These are phyloP conservation scores for Ceratobasidium sp. DNA, from an alignment of 1,284 basidiomycete genomes.

Conservation along the genomic window DNA sequence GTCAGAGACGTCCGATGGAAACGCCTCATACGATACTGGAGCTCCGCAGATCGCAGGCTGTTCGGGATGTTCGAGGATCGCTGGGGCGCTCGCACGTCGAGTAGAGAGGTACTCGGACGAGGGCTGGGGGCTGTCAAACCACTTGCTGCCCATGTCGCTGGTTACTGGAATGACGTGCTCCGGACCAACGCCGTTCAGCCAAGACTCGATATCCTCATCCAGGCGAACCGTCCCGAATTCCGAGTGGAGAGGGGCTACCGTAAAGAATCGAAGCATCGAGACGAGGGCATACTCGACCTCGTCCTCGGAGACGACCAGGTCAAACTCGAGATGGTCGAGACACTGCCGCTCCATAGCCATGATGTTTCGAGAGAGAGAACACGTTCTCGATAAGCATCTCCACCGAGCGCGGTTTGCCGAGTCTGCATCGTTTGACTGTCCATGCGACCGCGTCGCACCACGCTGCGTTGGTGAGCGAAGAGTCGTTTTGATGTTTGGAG, in stretches of 20 bases:
- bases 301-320: constrained; percentile 35
- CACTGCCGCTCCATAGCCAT: constrained; percentile 38
- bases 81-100: constrained; percentile 34
- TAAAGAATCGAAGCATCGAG: constrained; percentile 34
- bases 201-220: constrained; percentile 31
- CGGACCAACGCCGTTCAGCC: constrained; percentile 22
- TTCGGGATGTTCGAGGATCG: constrained; percentile 30
- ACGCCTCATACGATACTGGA: constrained; percentile 28
- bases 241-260: constrained; percentile 12
- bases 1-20: constrained; percentile 37
- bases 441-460: constrained; percentile 39
- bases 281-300: constrained; percentile 32
- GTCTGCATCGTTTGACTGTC: constrained; percentile 38
- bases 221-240: background rate
- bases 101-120: constrained; percentile 29
- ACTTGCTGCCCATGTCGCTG: constrained; percentile 22
- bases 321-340: constrained; percentile 37
- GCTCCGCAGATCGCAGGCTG: constrained; percentile 32
- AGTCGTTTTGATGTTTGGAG: constrained; percentile 39
- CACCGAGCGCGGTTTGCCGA: constrained; percentile 37
- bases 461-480: constrained; percentile 35
- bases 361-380: constrained; percentile 38
- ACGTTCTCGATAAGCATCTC: constrained; percentile 37
- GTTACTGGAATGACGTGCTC: constrained; percentile 16
- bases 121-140: constrained; percentile 36